These are phyloP conservation scores for Spergularia bocconei DNA, from an alignment of 148 eudicot species.

Conservation along the genomic window DNA sequence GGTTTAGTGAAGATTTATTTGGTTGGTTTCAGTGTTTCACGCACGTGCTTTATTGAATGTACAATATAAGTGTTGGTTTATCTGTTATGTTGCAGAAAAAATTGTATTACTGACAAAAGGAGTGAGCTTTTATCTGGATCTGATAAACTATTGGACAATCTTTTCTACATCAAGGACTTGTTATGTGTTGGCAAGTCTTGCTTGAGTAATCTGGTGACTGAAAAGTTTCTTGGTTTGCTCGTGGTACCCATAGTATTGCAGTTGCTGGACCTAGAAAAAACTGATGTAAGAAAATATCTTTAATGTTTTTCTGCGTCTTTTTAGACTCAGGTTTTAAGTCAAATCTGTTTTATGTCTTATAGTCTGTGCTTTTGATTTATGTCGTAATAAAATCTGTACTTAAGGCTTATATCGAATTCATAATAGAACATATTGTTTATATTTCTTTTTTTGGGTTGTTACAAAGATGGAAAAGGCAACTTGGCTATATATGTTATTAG, in stretches of 20 bases:
- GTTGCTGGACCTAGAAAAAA: slow-evolving; percentile 34
- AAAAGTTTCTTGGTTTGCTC: slow-evolving; percentile 47
- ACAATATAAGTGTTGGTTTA: neutral
- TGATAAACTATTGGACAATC: slow-evolving; percentile 45
- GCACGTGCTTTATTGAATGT: neutral
- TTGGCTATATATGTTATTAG: neutral
- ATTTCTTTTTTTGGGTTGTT: neutral
- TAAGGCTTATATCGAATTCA: neutral
- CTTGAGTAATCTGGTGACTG: slow-evolving; percentile 35
- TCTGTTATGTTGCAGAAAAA: slow-evolving; percentile 34
- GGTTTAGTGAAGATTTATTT: neutral
- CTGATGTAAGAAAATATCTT: slow-evolving; percentile 35
- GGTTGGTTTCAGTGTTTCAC: neutral
- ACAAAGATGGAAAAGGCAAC: neutral
- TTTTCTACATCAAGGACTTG: slow-evolving; percentile 49
- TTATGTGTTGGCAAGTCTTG: slow-evolving; percentile 37
- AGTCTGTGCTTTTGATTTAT: neutral
- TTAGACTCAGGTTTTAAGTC: neutral
- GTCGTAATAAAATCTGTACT: slow-evolving; percentile 1
- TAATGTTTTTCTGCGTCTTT: neutral
- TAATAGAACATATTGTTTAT: neutral
- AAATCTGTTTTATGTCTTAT: neutral
- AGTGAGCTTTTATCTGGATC: slow-evolving; percentile 25
- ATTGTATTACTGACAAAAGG: slow-evolving; percentile 28
- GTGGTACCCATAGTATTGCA: slow-evolving; percentile 45